These are phyloP conservation scores for Phoenix roebelenii DNA, from an alignment of 176 grass and related monocot genomes.

Conservation along the genomic window DNA sequence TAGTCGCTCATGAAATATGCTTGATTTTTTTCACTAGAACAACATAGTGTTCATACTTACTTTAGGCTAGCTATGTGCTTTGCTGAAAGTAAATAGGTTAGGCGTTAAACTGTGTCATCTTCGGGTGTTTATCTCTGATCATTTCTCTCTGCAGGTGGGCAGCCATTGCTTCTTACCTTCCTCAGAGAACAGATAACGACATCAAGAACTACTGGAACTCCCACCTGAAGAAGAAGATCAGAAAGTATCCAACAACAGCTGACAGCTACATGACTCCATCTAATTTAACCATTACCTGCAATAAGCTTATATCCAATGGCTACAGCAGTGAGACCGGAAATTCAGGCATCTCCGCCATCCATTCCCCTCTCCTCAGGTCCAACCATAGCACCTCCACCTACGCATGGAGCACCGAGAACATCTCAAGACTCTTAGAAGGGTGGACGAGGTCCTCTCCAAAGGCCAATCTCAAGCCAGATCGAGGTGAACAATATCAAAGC, in stretches of 20 bases:
- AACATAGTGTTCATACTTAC: too few relatives aligned
- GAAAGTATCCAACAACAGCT: slow-evolving; percentile 35
- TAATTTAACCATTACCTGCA: slow-evolving; percentile 6
- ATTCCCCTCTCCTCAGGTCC: too few relatives aligned
- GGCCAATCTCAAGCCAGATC: background rate
- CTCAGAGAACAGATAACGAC: slow-evolving; percentile 80
- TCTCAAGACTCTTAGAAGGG: slow-evolving; percentile 54
- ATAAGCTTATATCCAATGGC: background rate
- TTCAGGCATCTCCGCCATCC: too few relatives aligned
- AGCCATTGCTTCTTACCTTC: slow-evolving; percentile 73
- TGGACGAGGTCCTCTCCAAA: slow-evolving; percentile 12
- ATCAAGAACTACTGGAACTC: slow-evolving; percentile 99
- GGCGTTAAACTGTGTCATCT: too few relatives aligned
- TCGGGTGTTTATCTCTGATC: background rate
- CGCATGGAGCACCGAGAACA: slow-evolving; percentile 60
- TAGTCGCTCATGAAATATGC: too few relatives aligned
- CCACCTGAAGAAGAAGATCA: slow-evolving; percentile 86
- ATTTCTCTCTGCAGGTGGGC: slow-evolving; percentile 45
- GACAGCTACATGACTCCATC: slow-evolving; percentile 16
- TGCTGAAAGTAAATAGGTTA: too few relatives aligned
- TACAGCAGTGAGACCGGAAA: slow-evolving; percentile 8
- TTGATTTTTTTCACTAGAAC: too few relatives aligned
- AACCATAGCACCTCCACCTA: slow-evolving; percentile 25
- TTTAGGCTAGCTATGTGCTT: too few relatives aligned
- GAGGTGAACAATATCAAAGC: slow-evolving; percentile 5